A percentile compares a stretch with the other conserved stretches of the same genome.
Evolutionary conservation across 1,139 yeast species (phyloP).

Genomic region (Suzukiozyma palmioleophila): DNA sequence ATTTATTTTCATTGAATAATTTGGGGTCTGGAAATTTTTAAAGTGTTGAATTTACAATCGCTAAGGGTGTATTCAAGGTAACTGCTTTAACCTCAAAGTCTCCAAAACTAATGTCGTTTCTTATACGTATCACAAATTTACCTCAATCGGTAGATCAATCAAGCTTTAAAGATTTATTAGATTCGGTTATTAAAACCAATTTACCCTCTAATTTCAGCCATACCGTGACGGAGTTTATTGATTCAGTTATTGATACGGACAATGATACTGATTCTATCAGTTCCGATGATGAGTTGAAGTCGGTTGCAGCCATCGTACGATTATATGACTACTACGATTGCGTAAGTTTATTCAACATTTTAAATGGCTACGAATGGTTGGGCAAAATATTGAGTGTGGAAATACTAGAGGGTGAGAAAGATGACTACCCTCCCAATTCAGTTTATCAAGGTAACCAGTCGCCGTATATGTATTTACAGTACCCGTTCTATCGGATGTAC

Average conservation of each 20-base stretch:
- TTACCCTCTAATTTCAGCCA: conserved; percentile 1
- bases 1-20: background rate
- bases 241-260: background rate
- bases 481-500: background rate
- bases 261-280: conserved; percentile 3
- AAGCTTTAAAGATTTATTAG: conserved; percentile 13
- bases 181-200: conserved; percentile 10
- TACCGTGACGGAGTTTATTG: background rate
- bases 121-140: conserved; percentile 9
- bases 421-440: background rate
- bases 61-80: background rate
- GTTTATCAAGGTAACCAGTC: background rate
- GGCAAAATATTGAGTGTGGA: conserved; percentile 17
- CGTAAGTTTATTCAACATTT: conserved; percentile 13
- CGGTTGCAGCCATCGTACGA: conserved; percentile 12
- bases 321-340: conserved; percentile 13
- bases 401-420: conserved; percentile 4
- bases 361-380: conserved; percentile 26
- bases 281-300: conserved; percentile 1
- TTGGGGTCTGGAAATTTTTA: background rate
- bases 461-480: background rate
- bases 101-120: background rate
- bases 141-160: conserved; percentile 10
- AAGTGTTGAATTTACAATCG: background rate
- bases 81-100: background rate